These are phyloP conservation scores for Arthrobotrys sphaeroides DNA, from an alignment of 2,329 filamentous ascomycete genomes.

Conservation along the genomic window DNA sequence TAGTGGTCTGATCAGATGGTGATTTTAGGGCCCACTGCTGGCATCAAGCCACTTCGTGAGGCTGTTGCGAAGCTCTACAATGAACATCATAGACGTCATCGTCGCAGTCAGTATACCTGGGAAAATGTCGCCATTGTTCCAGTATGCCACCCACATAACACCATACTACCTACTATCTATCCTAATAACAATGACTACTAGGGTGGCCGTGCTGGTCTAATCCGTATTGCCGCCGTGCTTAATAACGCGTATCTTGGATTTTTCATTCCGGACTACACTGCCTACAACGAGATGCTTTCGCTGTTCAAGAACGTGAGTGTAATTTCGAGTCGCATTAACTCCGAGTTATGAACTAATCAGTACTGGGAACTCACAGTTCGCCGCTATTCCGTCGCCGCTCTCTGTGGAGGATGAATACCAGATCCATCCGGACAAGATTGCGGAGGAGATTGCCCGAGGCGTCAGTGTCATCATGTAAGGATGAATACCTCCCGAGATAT, in stretches of 20 bases:
- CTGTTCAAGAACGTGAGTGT: slow-evolving; percentile 82
- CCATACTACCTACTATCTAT: background rate
- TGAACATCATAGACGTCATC: slow-evolving; percentile 85
- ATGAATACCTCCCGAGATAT: too few relatives aligned
- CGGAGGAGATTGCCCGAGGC: slow-evolving; percentile 86
- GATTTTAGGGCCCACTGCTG: slow-evolving; percentile 77
- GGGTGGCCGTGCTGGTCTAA: slow-evolving; percentile 88
- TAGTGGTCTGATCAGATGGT: background rate
- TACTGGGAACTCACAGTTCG: slow-evolving; percentile 78
- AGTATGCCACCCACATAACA: slow-evolving; percentile 23
- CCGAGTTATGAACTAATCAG: too few relatives aligned
- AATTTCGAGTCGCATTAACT: slow-evolving; percentile 55
- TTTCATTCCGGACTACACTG: slow-evolving; percentile 94
- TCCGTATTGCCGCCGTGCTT: slow-evolving; percentile 91
- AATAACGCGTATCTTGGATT: slow-evolving; percentile 93
- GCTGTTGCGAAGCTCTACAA: slow-evolving; percentile 95
- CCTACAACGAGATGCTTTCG: slow-evolving; percentile 96
- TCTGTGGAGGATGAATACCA: slow-evolving; percentile 88
- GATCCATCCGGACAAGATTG: slow-evolving; percentile 91
- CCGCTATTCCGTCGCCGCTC: slow-evolving; percentile 84
- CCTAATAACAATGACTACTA: slow-evolving; percentile 3
- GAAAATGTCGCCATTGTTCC: slow-evolving; percentile 98
- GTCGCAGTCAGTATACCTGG: slow-evolving; percentile 90
- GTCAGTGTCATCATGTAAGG: slow-evolving; percentile 78
- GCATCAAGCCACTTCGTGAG: slow-evolving; percentile 87